Base-by-base conservation (phyloP, 345 rosid genomes). In the Trapa bicornis region DNA sequence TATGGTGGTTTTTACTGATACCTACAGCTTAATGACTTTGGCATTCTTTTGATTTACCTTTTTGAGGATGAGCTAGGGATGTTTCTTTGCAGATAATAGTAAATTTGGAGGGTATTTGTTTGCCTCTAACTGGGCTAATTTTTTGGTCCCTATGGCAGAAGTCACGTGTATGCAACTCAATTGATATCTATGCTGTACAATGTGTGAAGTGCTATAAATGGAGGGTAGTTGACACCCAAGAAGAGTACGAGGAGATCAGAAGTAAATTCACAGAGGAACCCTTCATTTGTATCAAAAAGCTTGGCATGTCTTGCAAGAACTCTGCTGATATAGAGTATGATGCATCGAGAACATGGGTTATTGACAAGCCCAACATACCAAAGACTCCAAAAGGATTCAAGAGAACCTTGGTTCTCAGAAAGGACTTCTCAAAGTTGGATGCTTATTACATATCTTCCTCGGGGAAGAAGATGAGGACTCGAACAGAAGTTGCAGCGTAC, bases 321-420 rank as follows among this genome's bases (percentile, higher is more conserved):
- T 83, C 87, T 62, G 86, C 89, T 2, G 96, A 89, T 68, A 70
- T 89, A 3, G 89, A 85, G 73, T 86, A 83, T 11, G 80, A 92
- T 75, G 62, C 84, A 10, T 60, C 84, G 17, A 76, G 91, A n/a
- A 85, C 86, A 2, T 92, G 98, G 98, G 92, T 82, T 66, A 79
- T 87, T 10, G 96, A 92, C 80, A 87, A 61, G 81, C 96, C 95
- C 63, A 90, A 90, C 73, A 32, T 89, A 45, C 96, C 97, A 1
- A 89, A 82, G 80, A 85, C 97, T 0, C 98, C 98, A 0, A 68
- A 65, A 73, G 98, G 98, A 65, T 92, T 92, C 80, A 86, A 81
- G 79, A 74, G 98, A 67, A 84, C 80, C 73, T 77, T 92, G 69
- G 78, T 86, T 57, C 86, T 89, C 2, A 73, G 98, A 45, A 80